These are phyloP conservation scores for Pseudognaphalium luteoalbum DNA, from an alignment of 129 eudicot genomes.

Conservation along the genomic window DNA sequence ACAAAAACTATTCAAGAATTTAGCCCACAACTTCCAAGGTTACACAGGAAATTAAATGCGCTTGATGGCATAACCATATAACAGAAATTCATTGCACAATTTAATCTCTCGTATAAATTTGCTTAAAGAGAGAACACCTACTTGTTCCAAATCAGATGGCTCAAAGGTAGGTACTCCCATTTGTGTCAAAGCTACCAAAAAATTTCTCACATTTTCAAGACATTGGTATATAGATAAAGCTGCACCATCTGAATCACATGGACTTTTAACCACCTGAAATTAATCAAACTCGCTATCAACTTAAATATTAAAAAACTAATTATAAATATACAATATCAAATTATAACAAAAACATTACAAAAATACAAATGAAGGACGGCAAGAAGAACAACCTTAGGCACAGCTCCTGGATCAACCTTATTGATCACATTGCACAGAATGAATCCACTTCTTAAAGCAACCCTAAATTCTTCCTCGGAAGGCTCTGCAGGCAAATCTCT, in stretches of 20 bases:
- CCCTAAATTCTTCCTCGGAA: constrained; percentile 93
- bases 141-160: constrained; percentile 96
- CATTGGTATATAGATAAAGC: constrained; percentile 90
- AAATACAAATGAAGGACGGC: not conserved
- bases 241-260: constrained; percentile 90
- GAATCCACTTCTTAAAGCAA: constrained; percentile 87
- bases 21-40: not conserved
- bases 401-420: constrained; percentile 88
- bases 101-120: not conserved
- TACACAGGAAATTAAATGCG: not conserved
- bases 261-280: constrained; percentile 87
- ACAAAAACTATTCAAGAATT: not conserved
- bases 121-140: constrained; percentile 26
- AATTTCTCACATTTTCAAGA: constrained; percentile 94
- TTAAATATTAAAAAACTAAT: not conserved
- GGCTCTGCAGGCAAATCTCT: constrained; percentile 95
- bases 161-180: constrained; percentile 90
- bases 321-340: not conserved
- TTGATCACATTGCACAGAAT: constrained; percentile 80
- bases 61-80: not conserved
- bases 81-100: constrained; percentile 11
- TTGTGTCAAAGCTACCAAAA: constrained; percentile 74
- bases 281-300: constrained; percentile 14
- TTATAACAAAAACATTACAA: not conserved
- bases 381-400: constrained; percentile 55